Percentiles rank a stretch among this genome's conserved stretches.
Conservation (phyloP, 768 basidiomycete genomes). For the Mycena metata region DNA sequence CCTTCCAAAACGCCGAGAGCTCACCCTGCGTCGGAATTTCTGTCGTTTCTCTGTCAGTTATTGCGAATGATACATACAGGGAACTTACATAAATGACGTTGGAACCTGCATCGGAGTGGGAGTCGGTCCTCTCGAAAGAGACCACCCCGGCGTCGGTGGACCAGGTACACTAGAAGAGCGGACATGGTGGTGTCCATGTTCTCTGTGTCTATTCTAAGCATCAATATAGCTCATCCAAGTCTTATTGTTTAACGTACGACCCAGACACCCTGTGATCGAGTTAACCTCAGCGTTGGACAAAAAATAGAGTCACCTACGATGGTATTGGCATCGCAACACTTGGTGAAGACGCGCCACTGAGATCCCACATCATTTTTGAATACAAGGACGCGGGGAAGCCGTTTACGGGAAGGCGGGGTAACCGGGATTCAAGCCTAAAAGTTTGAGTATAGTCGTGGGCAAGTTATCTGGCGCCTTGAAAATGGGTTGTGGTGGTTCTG, state of each 20-base stretch:
- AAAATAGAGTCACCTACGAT: conserved; percentile 15
- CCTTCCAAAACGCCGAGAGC: background rate
- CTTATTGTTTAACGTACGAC: conserved; percentile 23
- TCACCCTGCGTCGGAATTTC: conserved; percentile 23
- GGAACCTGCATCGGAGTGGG: conserved; percentile 29
- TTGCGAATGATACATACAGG: background rate
- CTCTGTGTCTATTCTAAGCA: conserved; percentile 4
- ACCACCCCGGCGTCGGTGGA: conserved; percentile 21
- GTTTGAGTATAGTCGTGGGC: background rate
- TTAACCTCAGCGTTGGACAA: background rate
- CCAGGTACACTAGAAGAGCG: conserved; percentile 25
- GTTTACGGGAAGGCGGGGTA: background rate
- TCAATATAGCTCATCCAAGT: background rate
- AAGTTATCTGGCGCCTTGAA: background rate
- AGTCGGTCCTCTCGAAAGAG: background rate
- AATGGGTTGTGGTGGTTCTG: conserved; percentile 21
- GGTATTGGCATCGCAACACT: conserved; percentile 26
- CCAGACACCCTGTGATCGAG: conserved; percentile 8
- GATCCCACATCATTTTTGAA: conserved; percentile 38
- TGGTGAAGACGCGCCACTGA: conserved; percentile 25
- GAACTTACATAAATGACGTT: conserved; percentile 13
- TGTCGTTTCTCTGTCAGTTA: background rate
- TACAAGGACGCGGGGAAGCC: background rate
- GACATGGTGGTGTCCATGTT: conserved; percentile 6
- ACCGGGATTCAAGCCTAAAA: background rate